Base-by-base conservation (phyloP, 1,139 yeast species). In the Wickerhamomyces sp. region DNA sequence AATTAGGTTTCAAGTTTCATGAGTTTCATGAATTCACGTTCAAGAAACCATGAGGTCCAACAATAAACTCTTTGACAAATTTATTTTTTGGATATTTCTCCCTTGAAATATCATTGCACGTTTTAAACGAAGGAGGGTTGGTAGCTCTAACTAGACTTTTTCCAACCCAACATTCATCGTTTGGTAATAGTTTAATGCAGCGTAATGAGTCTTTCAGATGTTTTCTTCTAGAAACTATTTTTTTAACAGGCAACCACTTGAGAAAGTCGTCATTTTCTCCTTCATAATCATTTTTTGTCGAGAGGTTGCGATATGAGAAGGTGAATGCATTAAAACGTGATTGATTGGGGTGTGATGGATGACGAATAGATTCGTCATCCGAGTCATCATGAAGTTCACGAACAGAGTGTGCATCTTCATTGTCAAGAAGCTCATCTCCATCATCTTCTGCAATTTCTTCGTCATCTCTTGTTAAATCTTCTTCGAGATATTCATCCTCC, bases 161-260 rank as follows among this genome's bases (percentile, higher is more conserved):
- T 20, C 76, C 74, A 21, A 73, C 63, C 83, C 84, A 78, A 9
- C 68, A 52, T 31, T 76, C 80, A 36, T 76, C 78, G 47, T 65
- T 65, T 3, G 71, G 63, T 37, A 78, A 62, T 7, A 81, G 76
- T 49, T 70, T 74, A 33, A 78, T 75, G 48, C 85, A 78, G 36
- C 82, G 66, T 28, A 78, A 57, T 28, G 82, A 74, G 55, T 76
- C 78, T 36, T 76, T 65, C 41, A 72, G 65, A 47, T 64, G 66
- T 45, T 73, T 73, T 37, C 72, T 63, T 45, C 68, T 63, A 31
- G 74, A 65, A 36, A 62, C 63, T 14, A 56, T 43, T 46, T 68
- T 70, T 14, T 60, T 61, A 13, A 61, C 59, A 3, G 83, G 82
- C 14, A 54, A 55, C 83, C 83, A 77, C 54, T 76, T 75, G 16